Percentiles rank a stretch among this genome's conserved stretches.
Conservation (phyloP, 805 yeast genomes). For the Yarrowia keelungensis region DNA sequence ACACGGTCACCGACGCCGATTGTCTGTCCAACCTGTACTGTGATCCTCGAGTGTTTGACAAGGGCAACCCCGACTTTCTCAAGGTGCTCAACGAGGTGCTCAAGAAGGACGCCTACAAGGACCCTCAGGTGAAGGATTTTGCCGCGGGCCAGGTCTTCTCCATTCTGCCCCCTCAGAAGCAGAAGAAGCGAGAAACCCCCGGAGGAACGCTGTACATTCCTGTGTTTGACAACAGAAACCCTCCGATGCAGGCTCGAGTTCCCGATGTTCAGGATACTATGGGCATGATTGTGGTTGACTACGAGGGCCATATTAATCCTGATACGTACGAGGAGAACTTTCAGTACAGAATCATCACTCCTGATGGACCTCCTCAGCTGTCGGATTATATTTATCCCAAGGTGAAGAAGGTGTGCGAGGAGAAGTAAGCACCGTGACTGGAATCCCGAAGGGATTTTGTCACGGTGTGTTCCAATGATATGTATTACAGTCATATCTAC, state of each 20-base stretch:
- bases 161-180: constrained; percentile 43
- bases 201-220: constrained; percentile 61
- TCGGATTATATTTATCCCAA: constrained; percentile 59
- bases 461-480: no score
- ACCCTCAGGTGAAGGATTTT: constrained; percentile 45
- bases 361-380: constrained; percentile 59
- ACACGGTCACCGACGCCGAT: constrained; percentile 7
- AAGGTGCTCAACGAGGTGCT: constrained; percentile 43
- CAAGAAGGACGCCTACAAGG: constrained; percentile 45
- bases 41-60: constrained; percentile 38
- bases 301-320: constrained; percentile 59
- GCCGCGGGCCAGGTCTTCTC: constrained; percentile 45
- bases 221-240: constrained; percentile 70
- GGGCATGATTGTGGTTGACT: constrained; percentile 70
- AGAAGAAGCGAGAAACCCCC: constrained; percentile 43
- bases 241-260: constrained; percentile 68
- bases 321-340: constrained; percentile 64
- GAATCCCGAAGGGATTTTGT: no score
- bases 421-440: background rate
- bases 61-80: constrained; percentile 44
- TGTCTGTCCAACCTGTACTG: constrained; percentile 39
- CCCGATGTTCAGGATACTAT: constrained; percentile 74
- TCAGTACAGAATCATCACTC: constrained; percentile 62
- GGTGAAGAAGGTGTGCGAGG: constrained; percentile 50
- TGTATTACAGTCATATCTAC: no score